Conservation (phyloP, 2,329 filamentous ascomycete species). For the Colletotrichum australisinense region DNA sequence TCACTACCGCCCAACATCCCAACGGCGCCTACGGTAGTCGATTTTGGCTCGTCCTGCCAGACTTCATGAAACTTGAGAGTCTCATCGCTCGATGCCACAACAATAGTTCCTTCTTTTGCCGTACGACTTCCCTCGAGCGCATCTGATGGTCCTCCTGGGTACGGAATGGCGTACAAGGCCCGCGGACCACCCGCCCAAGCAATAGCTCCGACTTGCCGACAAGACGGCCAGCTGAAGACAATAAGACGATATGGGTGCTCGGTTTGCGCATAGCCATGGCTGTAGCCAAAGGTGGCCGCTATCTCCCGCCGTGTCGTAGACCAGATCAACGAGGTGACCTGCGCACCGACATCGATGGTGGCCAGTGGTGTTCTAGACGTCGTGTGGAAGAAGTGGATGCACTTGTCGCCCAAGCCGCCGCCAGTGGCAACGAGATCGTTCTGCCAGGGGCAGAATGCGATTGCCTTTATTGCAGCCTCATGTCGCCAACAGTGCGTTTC, state of each 20-base stretch:
- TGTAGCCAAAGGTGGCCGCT: slow-evolving; percentile 79
- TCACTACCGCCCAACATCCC: slow-evolving; percentile 83
- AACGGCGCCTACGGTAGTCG: slow-evolving; percentile 57
- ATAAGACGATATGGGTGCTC: slow-evolving; percentile 91
- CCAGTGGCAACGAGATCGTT: slow-evolving; percentile 88
- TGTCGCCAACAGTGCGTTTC: slow-evolving; percentile 82
- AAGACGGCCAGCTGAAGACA: slow-evolving; percentile 94
- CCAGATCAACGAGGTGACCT: slow-evolving; percentile 95
- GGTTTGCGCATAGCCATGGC: slow-evolving; percentile 77
- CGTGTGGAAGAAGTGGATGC: slow-evolving; percentile 96
- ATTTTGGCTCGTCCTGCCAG: slow-evolving; percentile 76
- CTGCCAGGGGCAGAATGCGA: slow-evolving; percentile 97
- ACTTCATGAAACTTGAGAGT: slow-evolving; percentile 97
- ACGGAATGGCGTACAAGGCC: slow-evolving; percentile 89
- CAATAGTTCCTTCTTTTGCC: slow-evolving; percentile 71
- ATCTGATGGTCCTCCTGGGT: slow-evolving; percentile 66
- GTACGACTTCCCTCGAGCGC: slow-evolving; percentile 34
- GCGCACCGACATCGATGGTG: slow-evolving; percentile 90
- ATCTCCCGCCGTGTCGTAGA: slow-evolving; percentile 88
- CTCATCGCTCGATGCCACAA: slow-evolving; percentile 91
- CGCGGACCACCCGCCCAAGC: slow-evolving; percentile 84
- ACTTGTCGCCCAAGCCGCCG: slow-evolving; percentile 92
- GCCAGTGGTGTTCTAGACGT: slow-evolving; percentile 85
- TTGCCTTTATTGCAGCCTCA: slow-evolving; percentile 92
- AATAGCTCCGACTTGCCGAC: slow-evolving; percentile 84